A percentile compares a stretch with the other conserved stretches of the same genome.
Conservation (phyloP, 2,329 filamentous ascomycete species). For the Microsporum ferrugineum region DNA sequence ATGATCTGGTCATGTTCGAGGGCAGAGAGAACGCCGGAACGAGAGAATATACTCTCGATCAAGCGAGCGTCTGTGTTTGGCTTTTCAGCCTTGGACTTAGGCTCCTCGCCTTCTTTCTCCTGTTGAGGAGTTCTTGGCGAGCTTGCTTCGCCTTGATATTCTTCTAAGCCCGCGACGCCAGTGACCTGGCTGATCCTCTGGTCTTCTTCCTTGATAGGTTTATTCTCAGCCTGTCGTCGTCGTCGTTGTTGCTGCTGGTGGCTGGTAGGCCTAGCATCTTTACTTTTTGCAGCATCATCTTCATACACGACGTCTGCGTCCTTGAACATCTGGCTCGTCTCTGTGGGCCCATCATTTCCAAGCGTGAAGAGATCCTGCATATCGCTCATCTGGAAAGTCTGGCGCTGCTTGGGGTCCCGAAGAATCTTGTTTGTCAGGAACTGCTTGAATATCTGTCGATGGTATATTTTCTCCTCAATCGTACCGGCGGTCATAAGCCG, state of each 20-base stretch:
- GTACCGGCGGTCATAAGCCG: slow-evolving; percentile 96
- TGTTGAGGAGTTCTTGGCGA: slow-evolving; percentile 14
- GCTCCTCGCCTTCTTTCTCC: slow-evolving; percentile 18
- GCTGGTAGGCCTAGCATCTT: slow-evolving; percentile 4
- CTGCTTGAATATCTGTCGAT: slow-evolving; percentile 97
- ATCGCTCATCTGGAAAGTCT: slow-evolving; percentile 80
- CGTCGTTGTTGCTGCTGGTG: background rate
- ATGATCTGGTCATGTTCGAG: slow-evolving; percentile 90
- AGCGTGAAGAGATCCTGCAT: slow-evolving; percentile 85
- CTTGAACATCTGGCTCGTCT: slow-evolving; percentile 77
- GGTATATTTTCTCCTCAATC: slow-evolving; percentile 98
- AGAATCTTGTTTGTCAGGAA: slow-evolving; percentile 94
- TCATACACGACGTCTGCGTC: slow-evolving; percentile 67
- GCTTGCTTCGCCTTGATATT: slow-evolving; percentile 43
- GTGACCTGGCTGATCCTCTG: slow-evolving; percentile 43
- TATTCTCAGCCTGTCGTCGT: slow-evolving; percentile 16
- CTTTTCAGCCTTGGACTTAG: background rate
- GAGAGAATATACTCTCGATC: slow-evolving; percentile 79
- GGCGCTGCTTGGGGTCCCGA: slow-evolving; percentile 83
- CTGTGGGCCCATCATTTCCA: slow-evolving; percentile 58
- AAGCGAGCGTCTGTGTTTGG: slow-evolving; percentile 56
- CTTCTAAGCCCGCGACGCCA: slow-evolving; percentile 54
- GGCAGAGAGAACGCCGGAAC: slow-evolving; percentile 76
- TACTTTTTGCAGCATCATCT: slow-evolving; percentile 21
- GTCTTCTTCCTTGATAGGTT: slow-evolving; percentile 22